Evolutionary conservation across 768 basidiomycete species (phyloP), one percentile per base, ranked within the genome.

Genomic region (Bullera alba): DNA sequence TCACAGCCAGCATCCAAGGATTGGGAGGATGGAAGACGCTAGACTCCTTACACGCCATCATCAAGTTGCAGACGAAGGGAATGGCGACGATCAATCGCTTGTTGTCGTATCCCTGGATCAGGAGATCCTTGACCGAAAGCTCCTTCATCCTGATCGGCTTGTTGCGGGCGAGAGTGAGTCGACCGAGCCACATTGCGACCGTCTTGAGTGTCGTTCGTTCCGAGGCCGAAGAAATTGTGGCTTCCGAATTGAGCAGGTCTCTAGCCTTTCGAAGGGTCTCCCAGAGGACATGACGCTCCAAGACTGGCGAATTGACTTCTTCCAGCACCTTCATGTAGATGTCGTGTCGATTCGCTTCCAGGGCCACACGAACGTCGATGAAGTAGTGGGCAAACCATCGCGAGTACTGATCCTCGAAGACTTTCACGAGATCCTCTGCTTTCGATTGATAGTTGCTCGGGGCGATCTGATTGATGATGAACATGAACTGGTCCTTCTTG

Each of bases 301-400:
- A 75, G 27, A 71, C 69, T 49, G 83, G 78, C 32, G 80, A 78
- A 54, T 85, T 81, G 54, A 99, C 75, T 2, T 84, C 81, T 53
- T 96, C 89, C 50, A 99, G 77, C 69, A 99, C 89, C 49, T 90
- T 86, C 53, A 95, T 82, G 73, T 99, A 99, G 28, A 97, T 80
- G 42, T 83, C 80, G 59, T 97, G 95, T 66, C 97, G 95, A 77
- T 99, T 99, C 46, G 89, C 89, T 73, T 99, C 95, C 50, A 86
- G 85, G 73, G 85, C 86, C 71, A 97, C 83, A 30, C 95, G 86
- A 66, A 96, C 88, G 63, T 92, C 89, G 29, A 99, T 91, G 42
- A 99, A 79, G 72, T 97, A 99, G 69, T 95, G 86, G 38, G 95
- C 93, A 64, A 99, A 95, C 95, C 95, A 99, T 39, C 86, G 80